Evolutionary conservation across 768 basidiomycete genomes (phyloP).

Genomic region (Amanita molliuscula): DNA sequence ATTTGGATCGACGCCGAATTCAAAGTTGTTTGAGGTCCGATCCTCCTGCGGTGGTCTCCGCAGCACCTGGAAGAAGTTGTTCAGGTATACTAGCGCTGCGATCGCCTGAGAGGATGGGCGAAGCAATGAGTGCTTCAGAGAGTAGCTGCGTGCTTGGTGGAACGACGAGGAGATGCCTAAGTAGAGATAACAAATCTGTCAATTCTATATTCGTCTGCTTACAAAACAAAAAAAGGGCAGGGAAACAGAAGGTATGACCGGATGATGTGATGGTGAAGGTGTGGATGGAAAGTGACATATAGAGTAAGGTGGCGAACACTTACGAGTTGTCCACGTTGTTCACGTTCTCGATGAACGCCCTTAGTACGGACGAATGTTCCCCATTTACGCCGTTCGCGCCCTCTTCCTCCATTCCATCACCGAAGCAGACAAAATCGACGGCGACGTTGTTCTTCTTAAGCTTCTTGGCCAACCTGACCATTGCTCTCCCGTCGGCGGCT

Average conservation of each 20-base stretch:
- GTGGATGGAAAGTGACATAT: no score
- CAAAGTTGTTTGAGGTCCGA: constrained; percentile 48
- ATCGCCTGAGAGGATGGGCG: constrained; percentile 75
- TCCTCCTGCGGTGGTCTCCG: constrained; percentile 27
- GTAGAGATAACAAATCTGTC: neutral
- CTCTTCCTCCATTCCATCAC: constrained; percentile 64
- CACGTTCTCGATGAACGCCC: constrained; percentile 75
- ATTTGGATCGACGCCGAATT: constrained; percentile 90
- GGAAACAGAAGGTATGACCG: neutral
- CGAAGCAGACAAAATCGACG: constrained; percentile 84
- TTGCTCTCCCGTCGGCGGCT: constrained; percentile 64
- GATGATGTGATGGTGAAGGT: neutral
- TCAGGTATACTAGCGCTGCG: constrained; percentile 59
- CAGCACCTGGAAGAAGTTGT: constrained; percentile 38
- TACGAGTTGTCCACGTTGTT: constrained; percentile 82
- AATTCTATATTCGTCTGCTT: constrained; percentile 2
- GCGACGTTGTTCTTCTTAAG: constrained; percentile 99
- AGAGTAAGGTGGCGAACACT: constrained; percentile 18
- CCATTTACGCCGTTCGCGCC: constrained; percentile 13
- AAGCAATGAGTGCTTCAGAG: constrained; percentile 74
- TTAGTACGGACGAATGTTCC: constrained; percentile 58
- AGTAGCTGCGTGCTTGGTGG: constrained; percentile 72
- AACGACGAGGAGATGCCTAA: constrained; percentile 73
- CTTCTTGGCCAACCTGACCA: constrained; percentile 90
- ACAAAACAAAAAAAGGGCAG: neutral